phyloP scores from a whole-genome alignment of 2,329 filamentous ascomycete genomes.

The Ustulina deusta region DNA sequence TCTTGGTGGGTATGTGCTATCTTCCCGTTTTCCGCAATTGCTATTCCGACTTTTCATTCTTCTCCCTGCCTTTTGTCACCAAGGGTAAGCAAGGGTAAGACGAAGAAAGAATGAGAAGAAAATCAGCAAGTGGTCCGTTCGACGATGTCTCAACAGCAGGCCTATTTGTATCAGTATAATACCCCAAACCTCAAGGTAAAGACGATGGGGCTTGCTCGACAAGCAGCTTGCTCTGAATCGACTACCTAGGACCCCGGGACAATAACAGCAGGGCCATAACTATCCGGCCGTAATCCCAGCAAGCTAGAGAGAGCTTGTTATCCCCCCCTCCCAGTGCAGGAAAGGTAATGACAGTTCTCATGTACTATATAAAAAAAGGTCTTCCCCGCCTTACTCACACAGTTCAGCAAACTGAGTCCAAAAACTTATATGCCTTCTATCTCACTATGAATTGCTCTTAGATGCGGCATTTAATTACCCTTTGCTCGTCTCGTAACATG shows the following conservation, averaged over 20 bases:
- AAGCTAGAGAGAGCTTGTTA: conserved; percentile 26
- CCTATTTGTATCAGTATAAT: conserved; percentile 40
- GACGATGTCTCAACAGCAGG: conserved; percentile 22
- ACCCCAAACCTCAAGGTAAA: conserved; percentile 39
- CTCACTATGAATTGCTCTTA: background rate
- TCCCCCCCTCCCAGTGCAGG: conserved; percentile 42
- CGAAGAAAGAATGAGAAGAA: conserved; percentile 34
- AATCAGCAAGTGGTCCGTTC: conserved; percentile 25
- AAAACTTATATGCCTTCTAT: background rate
- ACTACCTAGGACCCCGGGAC: background rate
- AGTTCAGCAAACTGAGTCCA: conserved; percentile 2
- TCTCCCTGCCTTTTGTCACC: conserved; percentile 51
- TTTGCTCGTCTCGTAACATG: background rate
- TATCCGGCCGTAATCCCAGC: conserved; percentile 20
- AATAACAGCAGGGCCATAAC: conserved; percentile 10
- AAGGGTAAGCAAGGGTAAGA: conserved; percentile 55
- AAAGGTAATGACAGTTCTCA: conserved; percentile 48
- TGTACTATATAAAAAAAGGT: conserved; percentile 38
- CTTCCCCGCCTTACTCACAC: conserved; percentile 3
- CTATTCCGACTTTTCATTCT: conserved; percentile 51
- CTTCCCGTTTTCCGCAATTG: conserved; percentile 48
- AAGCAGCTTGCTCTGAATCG: conserved; percentile 17
- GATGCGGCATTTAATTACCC: background rate
- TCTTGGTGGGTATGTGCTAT: conserved; percentile 62
- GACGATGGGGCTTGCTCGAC: conserved; percentile 25